Percentiles rank a stretch among this genome's conserved stretches.
phyloP scores from a whole-genome alignment of 1,284 basidiomycete species.

The Trichosporon sp. region DNA sequence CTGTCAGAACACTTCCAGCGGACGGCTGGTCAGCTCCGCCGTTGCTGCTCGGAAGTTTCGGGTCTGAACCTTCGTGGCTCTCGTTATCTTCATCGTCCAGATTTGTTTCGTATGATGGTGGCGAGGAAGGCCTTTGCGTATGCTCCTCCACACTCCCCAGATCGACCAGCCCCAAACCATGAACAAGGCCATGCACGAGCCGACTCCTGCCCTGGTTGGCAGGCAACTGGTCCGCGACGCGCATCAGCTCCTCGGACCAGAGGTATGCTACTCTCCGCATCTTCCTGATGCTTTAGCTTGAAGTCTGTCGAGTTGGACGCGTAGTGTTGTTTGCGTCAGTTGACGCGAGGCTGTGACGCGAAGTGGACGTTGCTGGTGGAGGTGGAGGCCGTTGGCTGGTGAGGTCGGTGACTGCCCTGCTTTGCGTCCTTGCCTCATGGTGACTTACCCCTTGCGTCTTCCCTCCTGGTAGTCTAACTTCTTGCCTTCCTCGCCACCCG shows the following conservation, averaged over 20 bases:
- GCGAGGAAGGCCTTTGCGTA: neutral
- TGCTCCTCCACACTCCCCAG: neutral
- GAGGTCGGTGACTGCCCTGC: too few relatives aligned
- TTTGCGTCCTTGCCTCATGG: too few relatives aligned
- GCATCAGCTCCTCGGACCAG: conserved; percentile 34
- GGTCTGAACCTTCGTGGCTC: too few relatives aligned
- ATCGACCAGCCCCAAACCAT: conserved; percentile 56
- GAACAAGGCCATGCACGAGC: conserved; percentile 68
- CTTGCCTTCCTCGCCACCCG: too few relatives aligned
- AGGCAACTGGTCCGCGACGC: conserved; percentile 56
- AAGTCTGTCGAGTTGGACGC: conserved; percentile 1
- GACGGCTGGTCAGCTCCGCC: too few relatives aligned
- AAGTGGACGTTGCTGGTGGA: too few relatives aligned
- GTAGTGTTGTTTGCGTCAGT: neutral
- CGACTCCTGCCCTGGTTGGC: conserved; percentile 75
- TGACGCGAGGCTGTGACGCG: too few relatives aligned
- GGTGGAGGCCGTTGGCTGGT: too few relatives aligned
- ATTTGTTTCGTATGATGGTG: neutral
- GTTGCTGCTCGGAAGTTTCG: too few relatives aligned
- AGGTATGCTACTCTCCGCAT: conserved; percentile 25
- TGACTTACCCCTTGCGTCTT: too few relatives aligned
- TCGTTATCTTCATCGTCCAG: conserved; percentile 53
- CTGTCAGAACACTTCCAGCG: too few relatives aligned
- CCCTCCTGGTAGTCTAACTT: too few relatives aligned
- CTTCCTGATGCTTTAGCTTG: neutral